Evolutionary conservation across 306 rosid species (phyloP).

Genomic region (Aeschynomene evenia): DNA sequence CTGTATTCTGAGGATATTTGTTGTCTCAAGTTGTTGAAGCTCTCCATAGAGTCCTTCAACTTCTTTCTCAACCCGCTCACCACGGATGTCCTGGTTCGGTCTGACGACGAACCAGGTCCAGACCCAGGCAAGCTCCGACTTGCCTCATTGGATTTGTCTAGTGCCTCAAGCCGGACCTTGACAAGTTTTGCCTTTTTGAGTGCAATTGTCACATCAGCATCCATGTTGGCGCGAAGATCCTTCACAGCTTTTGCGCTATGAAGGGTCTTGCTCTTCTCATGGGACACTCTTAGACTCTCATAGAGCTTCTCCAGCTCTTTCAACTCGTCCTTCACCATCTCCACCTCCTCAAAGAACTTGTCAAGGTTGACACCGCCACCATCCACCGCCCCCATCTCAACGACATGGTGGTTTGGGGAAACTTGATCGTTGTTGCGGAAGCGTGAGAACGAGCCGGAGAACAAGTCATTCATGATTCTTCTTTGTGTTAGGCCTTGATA

Average conservation of each 20-base stretch:
- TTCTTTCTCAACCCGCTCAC: constrained; percentile 75
- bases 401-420: constrained; percentile 50
- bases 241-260: constrained; percentile 73
- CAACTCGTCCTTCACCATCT: constrained; percentile 63
- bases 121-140: constrained; percentile 55
- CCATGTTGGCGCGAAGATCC: constrained; percentile 81
- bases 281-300: constrained; percentile 47
- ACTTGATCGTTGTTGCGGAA: constrained; percentile 46
- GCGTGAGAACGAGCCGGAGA: constrained; percentile 66
- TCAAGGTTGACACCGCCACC: constrained; percentile 51
- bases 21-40: constrained; percentile 58
- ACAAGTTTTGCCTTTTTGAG: constrained; percentile 72
- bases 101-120: constrained; percentile 76
- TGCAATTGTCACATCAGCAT: constrained; percentile 63
- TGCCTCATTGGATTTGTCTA: constrained; percentile 65
- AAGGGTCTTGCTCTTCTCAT: constrained; percentile 74
- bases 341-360: constrained; percentile 71
- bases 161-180: constrained; percentile 66
- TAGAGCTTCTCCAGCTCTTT: constrained; percentile 64
- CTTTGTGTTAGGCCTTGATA: not conserved
- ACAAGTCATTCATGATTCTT: constrained; percentile 61
- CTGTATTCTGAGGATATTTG: constrained; percentile 75
- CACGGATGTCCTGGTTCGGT: constrained; percentile 73
- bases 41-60: constrained; percentile 74
- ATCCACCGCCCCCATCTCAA: constrained; percentile 50